These are phyloP conservation scores for Pezicula neosporulosa DNA, from an alignment of 2,329 filamentous ascomycete species.

Conservation along the genomic window DNA sequence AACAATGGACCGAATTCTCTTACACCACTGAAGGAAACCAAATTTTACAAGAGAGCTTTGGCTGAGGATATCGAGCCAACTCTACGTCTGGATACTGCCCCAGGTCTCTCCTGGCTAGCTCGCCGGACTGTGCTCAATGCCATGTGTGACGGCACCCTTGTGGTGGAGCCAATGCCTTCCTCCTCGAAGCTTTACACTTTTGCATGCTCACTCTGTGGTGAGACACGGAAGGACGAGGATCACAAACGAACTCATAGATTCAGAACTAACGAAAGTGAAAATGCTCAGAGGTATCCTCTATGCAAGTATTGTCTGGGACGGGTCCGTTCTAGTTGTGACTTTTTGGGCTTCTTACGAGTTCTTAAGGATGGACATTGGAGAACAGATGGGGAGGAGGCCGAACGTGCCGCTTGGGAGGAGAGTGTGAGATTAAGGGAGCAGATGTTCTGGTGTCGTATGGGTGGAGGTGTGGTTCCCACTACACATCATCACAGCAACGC, in stretches of 20 bases:
- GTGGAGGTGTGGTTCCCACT: slow-evolving; percentile 79
- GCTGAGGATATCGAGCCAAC: slow-evolving; percentile 94
- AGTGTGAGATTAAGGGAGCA: slow-evolving; percentile 83
- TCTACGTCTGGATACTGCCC: slow-evolving; percentile 81
- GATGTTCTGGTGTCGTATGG: slow-evolving; percentile 96
- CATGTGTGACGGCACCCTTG: slow-evolving; percentile 78
- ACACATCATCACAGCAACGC: slow-evolving; percentile 14
- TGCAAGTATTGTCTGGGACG: slow-evolving; percentile 85
- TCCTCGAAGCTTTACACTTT: slow-evolving; percentile 38
- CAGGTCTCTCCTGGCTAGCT: slow-evolving; percentile 89
- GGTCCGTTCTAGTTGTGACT: slow-evolving; percentile 85
- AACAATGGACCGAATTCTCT: slow-evolving; percentile 32
- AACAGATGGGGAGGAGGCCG: slow-evolving; percentile 76
- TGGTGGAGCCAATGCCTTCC: slow-evolving; percentile 82
- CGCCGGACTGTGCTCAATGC: slow-evolving; percentile 79
- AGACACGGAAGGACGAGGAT: slow-evolving; percentile 65
- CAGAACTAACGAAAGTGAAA: slow-evolving; percentile 81
- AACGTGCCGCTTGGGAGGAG: slow-evolving; percentile 92
- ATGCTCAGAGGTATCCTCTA: slow-evolving; percentile 82
- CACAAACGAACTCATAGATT: slow-evolving; percentile 84
- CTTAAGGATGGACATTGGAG: slow-evolving; percentile 91
- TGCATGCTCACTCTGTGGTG: slow-evolving; percentile 81
- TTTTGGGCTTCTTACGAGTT: slow-evolving; percentile 86
- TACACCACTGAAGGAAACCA: slow-evolving; percentile 78
- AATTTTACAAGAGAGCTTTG: slow-evolving; percentile 88